Base-by-base conservation (phyloP, 257 asterid genomes). In the Euphrasia confusa region DNA sequence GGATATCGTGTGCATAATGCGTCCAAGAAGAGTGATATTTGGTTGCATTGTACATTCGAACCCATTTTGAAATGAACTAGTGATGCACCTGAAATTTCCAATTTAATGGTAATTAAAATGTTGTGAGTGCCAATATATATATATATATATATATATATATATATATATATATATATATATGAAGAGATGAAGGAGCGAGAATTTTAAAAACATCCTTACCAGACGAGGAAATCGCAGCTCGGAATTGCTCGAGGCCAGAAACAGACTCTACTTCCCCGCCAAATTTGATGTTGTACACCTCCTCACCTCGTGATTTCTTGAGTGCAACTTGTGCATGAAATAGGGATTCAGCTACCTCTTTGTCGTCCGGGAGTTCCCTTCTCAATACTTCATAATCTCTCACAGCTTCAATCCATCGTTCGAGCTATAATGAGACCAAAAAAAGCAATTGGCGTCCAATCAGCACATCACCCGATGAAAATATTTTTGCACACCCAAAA, bases 321-420 rank as follows among this genome's bases (percentile, higher is more conserved):
- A 89, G 50, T 9, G 97, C 90, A 68, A 81, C 81, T 60, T 86
- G 90, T 1, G 86, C 83, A 33, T 81, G 94, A 69, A 90, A 85
- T 32, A 87, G 67, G 0, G 89, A 72, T 57, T 87, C 96, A 0
- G 97, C 92, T 59, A 89, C 81, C 57, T 82, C 96, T 2, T 75
- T 72, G 75, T 89, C 87, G 37, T 65, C 62, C 1, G 99, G 96
- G 50, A 78, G 82, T 61, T 82, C 84, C 63, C 62, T 83, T 77
- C 87, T 82, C 71, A 89, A 77, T 40, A 72, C 63, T 73, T 83
- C 95, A n/a, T 89, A 93, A 63, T 93, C 97, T 58, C 78, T 81
- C 80, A 93, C 85, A 69, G 99, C 95, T 71, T 89, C 96, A 27
- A 67, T 80, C 97, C 97, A 89, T 37, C 78, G 79, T 70, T 87